A percentile compares a stretch with the other conserved stretches of the same genome.
These are phyloP conservation scores for Penicillium sp. DNA, from an alignment of 2,329 filamentous ascomycete genomes.

Conservation along the genomic window DNA sequence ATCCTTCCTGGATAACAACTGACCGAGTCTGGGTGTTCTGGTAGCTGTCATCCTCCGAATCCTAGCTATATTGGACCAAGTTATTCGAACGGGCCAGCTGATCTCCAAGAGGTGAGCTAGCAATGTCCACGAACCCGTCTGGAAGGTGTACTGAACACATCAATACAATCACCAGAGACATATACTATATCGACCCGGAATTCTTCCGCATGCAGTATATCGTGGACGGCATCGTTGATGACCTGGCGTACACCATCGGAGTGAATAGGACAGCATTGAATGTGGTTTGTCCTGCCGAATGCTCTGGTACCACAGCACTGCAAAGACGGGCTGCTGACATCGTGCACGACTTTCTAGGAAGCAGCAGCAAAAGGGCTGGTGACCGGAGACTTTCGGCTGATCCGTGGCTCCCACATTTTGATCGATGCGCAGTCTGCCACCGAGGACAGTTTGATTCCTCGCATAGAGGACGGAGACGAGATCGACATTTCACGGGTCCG, in stretches of 20 bases:
- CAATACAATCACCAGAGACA: conserved; percentile 47
- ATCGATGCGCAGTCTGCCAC: conserved; percentile 40
- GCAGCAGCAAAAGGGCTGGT: conserved; percentile 45
- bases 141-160: neutral
- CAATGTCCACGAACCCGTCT: neutral
- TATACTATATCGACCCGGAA: conserved; percentile 61
- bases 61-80: conserved; percentile 54
- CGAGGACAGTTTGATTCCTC: conserved; percentile 54
- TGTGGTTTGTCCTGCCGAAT: conserved; percentile 46
- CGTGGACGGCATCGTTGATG: conserved; percentile 60
- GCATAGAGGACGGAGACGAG: conserved; percentile 42
- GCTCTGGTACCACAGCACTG: neutral
- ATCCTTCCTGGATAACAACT: neutral
- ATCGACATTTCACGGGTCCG: conserved; percentile 45
- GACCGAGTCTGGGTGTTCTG: conserved; percentile 9
- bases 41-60: conserved; percentile 55
- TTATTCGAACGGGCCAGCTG: conserved; percentile 46
- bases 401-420: conserved; percentile 15
- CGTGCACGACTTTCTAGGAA: conserved; percentile 27
- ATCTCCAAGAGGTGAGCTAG: conserved; percentile 55
- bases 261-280: conserved; percentile 55
- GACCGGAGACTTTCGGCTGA: conserved; percentile 33
- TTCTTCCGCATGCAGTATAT: conserved; percentile 57
- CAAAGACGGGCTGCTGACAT: neutral
- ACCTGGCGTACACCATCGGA: conserved; percentile 58